A percentile compares a stretch with the other conserved stretches of the same genome.
Conservation (phyloP, 371 early-diverging fungal species). For the Mortierella sp. region DNA sequence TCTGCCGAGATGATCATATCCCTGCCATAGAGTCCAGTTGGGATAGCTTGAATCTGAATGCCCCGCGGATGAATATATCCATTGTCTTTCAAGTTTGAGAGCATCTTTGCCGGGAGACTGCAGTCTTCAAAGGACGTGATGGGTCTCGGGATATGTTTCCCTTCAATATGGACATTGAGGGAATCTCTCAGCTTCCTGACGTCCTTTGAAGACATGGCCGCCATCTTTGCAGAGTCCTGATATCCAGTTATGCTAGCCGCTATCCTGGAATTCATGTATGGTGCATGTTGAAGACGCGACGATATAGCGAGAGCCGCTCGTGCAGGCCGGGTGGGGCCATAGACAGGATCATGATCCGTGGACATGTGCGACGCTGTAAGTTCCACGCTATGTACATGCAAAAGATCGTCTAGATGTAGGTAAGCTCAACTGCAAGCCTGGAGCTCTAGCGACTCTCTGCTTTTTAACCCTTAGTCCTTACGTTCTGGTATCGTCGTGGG, state of each 20-base stretch:
- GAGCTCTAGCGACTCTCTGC: too few species aligned
- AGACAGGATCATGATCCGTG: too few species aligned
- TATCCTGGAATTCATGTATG: constrained; percentile 54
- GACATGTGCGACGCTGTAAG: too few species aligned
- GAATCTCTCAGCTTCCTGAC: constrained; percentile 55
- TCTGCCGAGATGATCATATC: constrained; percentile 78
- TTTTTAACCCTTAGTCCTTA: too few species aligned
- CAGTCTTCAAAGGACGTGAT: constrained; percentile 64
- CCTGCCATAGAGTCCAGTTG: constrained; percentile 72
- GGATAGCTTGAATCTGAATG: constrained; percentile 77
- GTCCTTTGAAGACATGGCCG: constrained; percentile 40
- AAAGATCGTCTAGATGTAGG: too few species aligned
- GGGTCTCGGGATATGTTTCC: constrained; percentile 61
- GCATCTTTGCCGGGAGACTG: constrained; percentile 55
- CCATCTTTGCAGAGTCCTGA: constrained; percentile 56
- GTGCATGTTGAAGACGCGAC: neutral
- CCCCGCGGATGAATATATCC: constrained; percentile 64
- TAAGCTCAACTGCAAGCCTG: too few species aligned
- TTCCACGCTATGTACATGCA: too few species aligned
- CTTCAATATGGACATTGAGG: constrained; percentile 61
- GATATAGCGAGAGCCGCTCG: neutral
- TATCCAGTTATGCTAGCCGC: constrained; percentile 60
- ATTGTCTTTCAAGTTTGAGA: constrained; percentile 52
- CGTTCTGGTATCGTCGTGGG: too few species aligned
- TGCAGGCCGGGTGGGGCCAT: too few species aligned